Conservation (phyloP, 73 alveolate genomes). For the Uronychia binucleata region DNA sequence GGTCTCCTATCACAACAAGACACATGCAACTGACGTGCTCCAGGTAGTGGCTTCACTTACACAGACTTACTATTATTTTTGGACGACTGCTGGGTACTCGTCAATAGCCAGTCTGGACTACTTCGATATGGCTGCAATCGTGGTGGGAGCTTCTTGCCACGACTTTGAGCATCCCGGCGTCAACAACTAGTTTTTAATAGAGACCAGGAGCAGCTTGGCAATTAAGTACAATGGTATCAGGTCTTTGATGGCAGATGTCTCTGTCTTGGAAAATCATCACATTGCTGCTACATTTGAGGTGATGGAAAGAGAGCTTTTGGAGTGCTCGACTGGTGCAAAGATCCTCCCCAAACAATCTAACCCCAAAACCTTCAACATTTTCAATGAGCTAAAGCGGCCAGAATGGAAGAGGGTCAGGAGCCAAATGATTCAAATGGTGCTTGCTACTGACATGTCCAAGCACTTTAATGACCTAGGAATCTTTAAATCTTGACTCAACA, state of each 20-base stretch:
- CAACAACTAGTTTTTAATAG: slow-evolving; percentile 9
- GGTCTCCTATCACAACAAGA: slow-evolving; percentile 47
- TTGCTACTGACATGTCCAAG: slow-evolving; percentile 53
- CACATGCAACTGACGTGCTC: slow-evolving; percentile 66
- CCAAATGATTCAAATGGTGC: slow-evolving; percentile 28
- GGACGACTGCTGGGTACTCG: slow-evolving; percentile 11
- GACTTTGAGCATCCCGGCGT: slow-evolving; percentile 44
- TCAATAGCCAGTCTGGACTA: neutral
- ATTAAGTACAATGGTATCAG: slow-evolving; percentile 21
- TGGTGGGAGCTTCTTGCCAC: slow-evolving; percentile 14
- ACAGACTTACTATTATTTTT: slow-evolving; percentile 25
- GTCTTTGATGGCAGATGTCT: slow-evolving; percentile 14
- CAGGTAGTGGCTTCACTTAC: slow-evolving; percentile 2
- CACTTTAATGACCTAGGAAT: slow-evolving; percentile 39
- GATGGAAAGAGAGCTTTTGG: slow-evolving; percentile 10
- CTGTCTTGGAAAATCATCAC: slow-evolving; percentile 82
- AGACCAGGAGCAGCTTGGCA: slow-evolving; percentile 11
- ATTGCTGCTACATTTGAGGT: slow-evolving; percentile 75
- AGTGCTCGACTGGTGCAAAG: too few relatives aligned
- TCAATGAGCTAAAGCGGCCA: too few relatives aligned
- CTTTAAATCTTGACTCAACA: slow-evolving; percentile 1
- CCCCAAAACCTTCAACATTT: too few relatives aligned
- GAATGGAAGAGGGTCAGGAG: neutral
- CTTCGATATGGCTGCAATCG: slow-evolving; percentile 10
- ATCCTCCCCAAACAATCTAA: too few relatives aligned